Evolutionary conservation across 768 basidiomycete genomes (phyloP), one percentile per base, ranked within the genome.

Genomic region (Austroboletus festivus): DNA sequence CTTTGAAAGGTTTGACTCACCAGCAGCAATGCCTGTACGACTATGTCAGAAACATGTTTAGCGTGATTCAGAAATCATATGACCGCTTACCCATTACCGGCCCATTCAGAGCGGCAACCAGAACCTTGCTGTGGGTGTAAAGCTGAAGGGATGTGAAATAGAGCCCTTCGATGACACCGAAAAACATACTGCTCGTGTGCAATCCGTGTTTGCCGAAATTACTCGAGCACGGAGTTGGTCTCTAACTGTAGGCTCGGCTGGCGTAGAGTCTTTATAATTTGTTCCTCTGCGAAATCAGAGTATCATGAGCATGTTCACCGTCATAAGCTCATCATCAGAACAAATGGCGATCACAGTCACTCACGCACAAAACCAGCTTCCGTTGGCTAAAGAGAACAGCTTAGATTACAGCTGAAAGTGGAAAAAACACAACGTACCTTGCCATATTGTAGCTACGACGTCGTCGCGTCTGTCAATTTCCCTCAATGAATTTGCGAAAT

Each of bases 351-450:
- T 21, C 35, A 41, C 47, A 35, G 26, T 4, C 16, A 67, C 83
- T 59, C 60, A 86, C 85, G 85, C 77, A 69, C 83, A 87, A 63
- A 87, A 86, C 83, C 83, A 86, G 52, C 72, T 77, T 3, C 85
- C 85, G 28, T 71, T 81, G 10, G 81, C 85, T 85, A 38, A 4
- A 39, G 13, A 18, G 18, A 33, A 33, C 39, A 23, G 16, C 5
- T 15, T 7, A 7, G 8, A 5, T 35, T 35, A 28, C 28, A 44
- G 35, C 5, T 18, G 28, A 24, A 12, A 22, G 23, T 13, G 22
- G 18, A 10, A 26, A 6, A 26, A 46, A 53, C 42, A 50, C 7
- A 28, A 28, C 28, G 12, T 12, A 77, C 84, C 85, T 73, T 85
- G 85, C 78, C 82, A 80, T 9, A 87, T 67, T 1, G 85, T 87